Percentiles rank a stretch among this genome's conserved stretches.
Evolutionary conservation across 371 early-diverging fungal species (phyloP).

Genomic region (Saksenaea vasiformis): DNA sequence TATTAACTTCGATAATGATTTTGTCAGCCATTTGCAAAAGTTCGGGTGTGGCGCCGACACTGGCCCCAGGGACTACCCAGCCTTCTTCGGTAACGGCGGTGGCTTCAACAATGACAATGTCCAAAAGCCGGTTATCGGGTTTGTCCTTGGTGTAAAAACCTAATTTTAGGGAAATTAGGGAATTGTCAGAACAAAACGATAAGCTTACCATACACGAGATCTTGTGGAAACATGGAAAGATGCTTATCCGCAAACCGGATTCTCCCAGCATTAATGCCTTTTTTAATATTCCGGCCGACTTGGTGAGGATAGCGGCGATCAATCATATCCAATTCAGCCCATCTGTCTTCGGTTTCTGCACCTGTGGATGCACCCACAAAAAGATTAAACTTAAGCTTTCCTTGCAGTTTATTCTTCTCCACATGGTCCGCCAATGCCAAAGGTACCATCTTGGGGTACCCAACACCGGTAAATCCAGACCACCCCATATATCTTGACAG

Average conservation of each 20-base stretch:
- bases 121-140: conserved; percentile 15
- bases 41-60: conserved; percentile 31
- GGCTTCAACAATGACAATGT: conserved; percentile 29
- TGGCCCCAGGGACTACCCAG: conserved; percentile 31
- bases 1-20: conserved; percentile 30
- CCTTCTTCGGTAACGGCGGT: conserved; percentile 33
- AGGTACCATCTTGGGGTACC: conserved; percentile 32
- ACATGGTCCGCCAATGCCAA: conserved; percentile 27
- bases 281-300: conserved; percentile 24
- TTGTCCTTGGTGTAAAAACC: conserved; percentile 23
- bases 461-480: conserved; percentile 36
- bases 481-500: conserved; percentile 18
- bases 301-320: conserved; percentile 32
- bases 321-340: conserved; percentile 24
- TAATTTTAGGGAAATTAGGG: background rate
- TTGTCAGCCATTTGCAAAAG: conserved; percentile 28
- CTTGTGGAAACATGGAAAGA: conserved; percentile 34
- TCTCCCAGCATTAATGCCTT: conserved; percentile 25
- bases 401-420: conserved; percentile 27
- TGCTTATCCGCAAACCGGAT: conserved; percentile 34
- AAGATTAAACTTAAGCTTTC: conserved; percentile 27
- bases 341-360: conserved; percentile 26
- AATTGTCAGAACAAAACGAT: background rate
- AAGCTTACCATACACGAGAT: conserved; percentile 20
- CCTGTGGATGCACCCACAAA: conserved; percentile 29